A percentile compares a stretch with the other conserved stretches of the same genome.
Conservation (phyloP, 2,329 filamentous ascomycete genomes). For the Amauroascus verrucosus region DNA sequence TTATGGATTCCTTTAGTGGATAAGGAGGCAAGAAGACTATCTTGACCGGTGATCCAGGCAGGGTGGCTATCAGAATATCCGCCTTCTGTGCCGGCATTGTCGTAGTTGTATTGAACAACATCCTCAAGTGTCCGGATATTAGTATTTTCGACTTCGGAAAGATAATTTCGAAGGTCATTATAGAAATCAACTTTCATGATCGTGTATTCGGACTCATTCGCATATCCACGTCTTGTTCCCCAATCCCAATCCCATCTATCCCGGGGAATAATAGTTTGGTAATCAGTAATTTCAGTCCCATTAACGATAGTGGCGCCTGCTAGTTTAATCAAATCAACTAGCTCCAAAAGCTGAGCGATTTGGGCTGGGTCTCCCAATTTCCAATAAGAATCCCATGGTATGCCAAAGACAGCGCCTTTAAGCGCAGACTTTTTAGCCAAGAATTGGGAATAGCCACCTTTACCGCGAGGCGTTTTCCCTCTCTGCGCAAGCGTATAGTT, state of each 20-base stretch:
- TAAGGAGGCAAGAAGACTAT: conserved; percentile 56
- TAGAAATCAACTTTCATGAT: conserved; percentile 54
- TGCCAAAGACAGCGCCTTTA: conserved; percentile 54
- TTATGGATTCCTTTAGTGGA: conserved; percentile 51
- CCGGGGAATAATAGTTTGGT: conserved; percentile 52
- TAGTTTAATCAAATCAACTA: conserved; percentile 45
- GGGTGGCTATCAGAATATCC: conserved; percentile 51
- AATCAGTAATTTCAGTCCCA: conserved; percentile 55
- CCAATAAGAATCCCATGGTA: conserved; percentile 67
- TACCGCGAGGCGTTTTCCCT: conserved; percentile 42
- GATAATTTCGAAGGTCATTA: conserved; percentile 54
- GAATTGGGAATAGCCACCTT: conserved; percentile 46
- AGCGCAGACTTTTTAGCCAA: conserved; percentile 47
- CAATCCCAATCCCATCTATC: conserved; percentile 67
- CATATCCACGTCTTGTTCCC: conserved; percentile 49
- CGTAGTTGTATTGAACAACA: conserved; percentile 52
- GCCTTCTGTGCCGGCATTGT: conserved; percentile 57
- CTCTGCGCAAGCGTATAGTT: conserved; percentile 54
- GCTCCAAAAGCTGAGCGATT: conserved; percentile 42
- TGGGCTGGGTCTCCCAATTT: conserved; percentile 48
- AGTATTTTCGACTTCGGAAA: conserved; percentile 53
- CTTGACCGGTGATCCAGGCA: conserved; percentile 60
- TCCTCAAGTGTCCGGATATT: conserved; percentile 51
- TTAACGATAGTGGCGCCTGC: conserved; percentile 61
- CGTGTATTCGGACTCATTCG: conserved; percentile 66